Conservation (phyloP, 169 alveolate species). For the Cryptosporidium baileyi region DNA sequence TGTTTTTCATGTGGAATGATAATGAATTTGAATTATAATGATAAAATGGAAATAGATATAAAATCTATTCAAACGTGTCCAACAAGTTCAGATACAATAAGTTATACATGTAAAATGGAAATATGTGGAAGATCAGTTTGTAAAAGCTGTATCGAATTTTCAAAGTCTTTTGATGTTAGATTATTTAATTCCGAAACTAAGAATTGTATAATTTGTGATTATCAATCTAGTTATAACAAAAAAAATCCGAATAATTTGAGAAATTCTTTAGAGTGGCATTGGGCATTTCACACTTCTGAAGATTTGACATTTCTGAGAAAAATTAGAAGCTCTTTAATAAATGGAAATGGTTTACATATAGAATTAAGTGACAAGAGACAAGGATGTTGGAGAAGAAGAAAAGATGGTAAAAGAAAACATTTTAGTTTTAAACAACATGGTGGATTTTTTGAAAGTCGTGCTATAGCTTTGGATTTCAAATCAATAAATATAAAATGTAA, state of each 20-base stretch:
- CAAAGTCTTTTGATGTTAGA: constrained; percentile 15
- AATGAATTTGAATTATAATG: neutral
- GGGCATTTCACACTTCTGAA: constrained; percentile 58
- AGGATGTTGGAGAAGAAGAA: constrained; percentile 71
- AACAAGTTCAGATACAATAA: constrained; percentile 1
- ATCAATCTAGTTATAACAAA: constrained; percentile 12
- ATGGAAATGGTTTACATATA: constrained; percentile 66
- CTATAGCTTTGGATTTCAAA: constrained; percentile 47
- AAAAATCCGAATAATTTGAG: constrained; percentile 9
- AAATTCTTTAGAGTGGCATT: constrained; percentile 58
- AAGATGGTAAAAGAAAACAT: constrained; percentile 63
- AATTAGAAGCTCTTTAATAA: constrained; percentile 31
- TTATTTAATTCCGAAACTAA: constrained; percentile 6
- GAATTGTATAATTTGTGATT: constrained; percentile 27
- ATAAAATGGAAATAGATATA: constrained; percentile 9
- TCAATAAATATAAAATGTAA: neutral
- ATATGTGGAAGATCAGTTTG: constrained; percentile 67
- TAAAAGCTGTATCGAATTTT: neutral
- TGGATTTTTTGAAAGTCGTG: constrained; percentile 62
- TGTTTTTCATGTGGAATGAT: constrained; percentile 63
- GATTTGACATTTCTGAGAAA: constrained; percentile 33
- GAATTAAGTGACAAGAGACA: constrained; percentile 63
- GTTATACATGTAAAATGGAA: constrained; percentile 22
- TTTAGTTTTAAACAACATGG: constrained; percentile 66
- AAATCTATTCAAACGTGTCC: constrained; percentile 36